These are phyloP conservation scores for Rutstroemia sydowiana DNA, from an alignment of 2,329 filamentous ascomycete species.

Conservation along the genomic window DNA sequence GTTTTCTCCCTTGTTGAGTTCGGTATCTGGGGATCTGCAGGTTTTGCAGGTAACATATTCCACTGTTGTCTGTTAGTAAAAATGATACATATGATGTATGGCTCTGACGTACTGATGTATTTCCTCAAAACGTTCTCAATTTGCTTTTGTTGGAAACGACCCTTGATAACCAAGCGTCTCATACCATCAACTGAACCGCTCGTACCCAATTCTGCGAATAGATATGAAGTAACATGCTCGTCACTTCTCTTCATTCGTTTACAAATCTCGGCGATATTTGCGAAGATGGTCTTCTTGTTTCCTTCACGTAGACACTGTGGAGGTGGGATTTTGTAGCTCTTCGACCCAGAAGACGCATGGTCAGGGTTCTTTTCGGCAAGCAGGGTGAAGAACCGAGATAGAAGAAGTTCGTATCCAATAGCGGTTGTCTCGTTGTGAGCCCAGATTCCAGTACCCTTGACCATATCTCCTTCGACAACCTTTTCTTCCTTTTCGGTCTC, in stretches of 20 bases:
- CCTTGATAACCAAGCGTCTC: constrained; percentile 94
- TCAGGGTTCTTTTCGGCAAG: constrained; percentile 96
- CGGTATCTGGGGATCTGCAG: constrained; percentile 87
- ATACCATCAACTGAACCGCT: constrained; percentile 91
- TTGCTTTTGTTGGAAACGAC: constrained; percentile 99
- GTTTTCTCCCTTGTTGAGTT: constrained; percentile 98
- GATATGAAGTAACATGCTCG: constrained; percentile 93
- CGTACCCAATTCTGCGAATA: constrained; percentile 97
- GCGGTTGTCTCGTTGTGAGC: constrained; percentile 33
- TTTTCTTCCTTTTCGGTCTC: constrained; percentile 18
- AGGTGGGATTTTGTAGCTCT: constrained; percentile 98
- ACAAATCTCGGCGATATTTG: constrained; percentile 97
- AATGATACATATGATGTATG: constrained; percentile 26
- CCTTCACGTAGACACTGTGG: constrained; percentile 98
- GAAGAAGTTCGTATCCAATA: constrained; percentile 79
- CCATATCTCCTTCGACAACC: constrained; percentile 30
- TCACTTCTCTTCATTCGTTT: constrained; percentile 99
- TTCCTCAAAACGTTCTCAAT: constrained; percentile 94
- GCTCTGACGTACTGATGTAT: constrained; percentile 69
- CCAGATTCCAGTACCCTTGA: constrained; percentile 33
- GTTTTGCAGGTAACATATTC: constrained; percentile 99
- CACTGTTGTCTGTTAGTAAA: constrained; percentile 36
- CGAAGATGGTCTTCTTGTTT: constrained; percentile 99
- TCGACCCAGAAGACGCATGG: constrained; percentile 77
- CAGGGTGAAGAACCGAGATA: constrained; percentile 89